Evolutionary conservation across 176 grass and related monocot species (phyloP), one percentile per base, ranked within the genome.

Genomic region (Triticum aestivum): DNA sequence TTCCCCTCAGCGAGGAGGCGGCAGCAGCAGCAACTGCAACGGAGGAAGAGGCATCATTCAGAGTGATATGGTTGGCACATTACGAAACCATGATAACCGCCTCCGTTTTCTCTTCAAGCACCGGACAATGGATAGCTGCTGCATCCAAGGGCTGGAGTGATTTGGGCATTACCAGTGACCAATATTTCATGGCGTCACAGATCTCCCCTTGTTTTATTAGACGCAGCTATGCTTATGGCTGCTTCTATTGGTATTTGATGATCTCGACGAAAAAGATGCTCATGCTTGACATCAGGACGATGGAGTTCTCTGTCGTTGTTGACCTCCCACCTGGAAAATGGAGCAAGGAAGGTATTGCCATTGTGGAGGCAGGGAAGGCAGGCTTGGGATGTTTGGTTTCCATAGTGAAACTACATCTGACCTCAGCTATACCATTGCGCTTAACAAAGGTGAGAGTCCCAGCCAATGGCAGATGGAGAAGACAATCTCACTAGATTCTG

Each of bases 81-180:
- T n/a, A 1, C 15, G 0, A 18, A 20, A 4, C 11, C 1, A 35
- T 0, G 2, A 1, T 69, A 6, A 0, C 3, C 1, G 1, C 30
- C 7, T 35, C 20, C 0, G 65, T 69, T 1, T 35, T 69, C 14
- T 69, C 65, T 14, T 67, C 65, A 0, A 67, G 27, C 6, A 34
- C 14, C 2, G 29, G 29, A 18, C 65, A 34, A 29, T 67, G 65
- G 65, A 0, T 0, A 33, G 6, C 14, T 0, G 65, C 65, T 17
- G 65, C 29, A 33, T 69, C 32, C 32, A 69, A 35, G 32, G 2
- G 0, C 0, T 69, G 7, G 14, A 9, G 7, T 69, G 32, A 69
- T 35, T 35, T 69, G 32, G 1, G 0, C 29, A 2, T 13, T 67
- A 11, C 1, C 65, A 29, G 1, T 0, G 27, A 7, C 1, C 26